Evolutionary conservation across 495 filamentous ascomycete species (phyloP).

Genomic region (Xylaria bambusicola): DNA sequence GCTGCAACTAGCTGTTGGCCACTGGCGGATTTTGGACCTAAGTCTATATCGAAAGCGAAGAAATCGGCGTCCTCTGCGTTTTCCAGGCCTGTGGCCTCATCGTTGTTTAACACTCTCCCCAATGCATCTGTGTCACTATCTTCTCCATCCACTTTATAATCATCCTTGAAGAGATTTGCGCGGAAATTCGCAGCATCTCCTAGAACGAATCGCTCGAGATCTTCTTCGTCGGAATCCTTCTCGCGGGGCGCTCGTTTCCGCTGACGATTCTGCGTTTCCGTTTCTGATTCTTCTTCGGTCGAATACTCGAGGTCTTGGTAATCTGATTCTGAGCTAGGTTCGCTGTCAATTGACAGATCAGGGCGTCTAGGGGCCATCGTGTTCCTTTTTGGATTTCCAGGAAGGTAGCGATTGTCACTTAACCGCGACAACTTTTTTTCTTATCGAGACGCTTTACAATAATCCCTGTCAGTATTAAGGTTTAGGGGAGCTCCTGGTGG

Average conservation of each 20-base stretch:
- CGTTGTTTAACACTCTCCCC: conserved; percentile 24
- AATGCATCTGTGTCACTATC: neutral
- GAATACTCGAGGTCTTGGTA: conserved; percentile 26
- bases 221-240: conserved; percentile 79
- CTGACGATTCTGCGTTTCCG: conserved; percentile 25
- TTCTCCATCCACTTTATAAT: conserved; percentile 23
- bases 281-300: conserved; percentile 27
- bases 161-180: conserved; percentile 60
- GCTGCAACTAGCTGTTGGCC: conserved; percentile 34
- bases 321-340: conserved; percentile 27
- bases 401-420: neutral
- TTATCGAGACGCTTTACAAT: conserved; percentile 31
- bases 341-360: conserved; percentile 41
- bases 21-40: conserved; percentile 31
- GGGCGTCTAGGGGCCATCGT: conserved; percentile 29
- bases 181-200: conserved; percentile 82
- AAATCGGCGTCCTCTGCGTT: conserved; percentile 64
- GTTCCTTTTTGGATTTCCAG: conserved; percentile 8
- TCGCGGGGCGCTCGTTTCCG: conserved; percentile 37
- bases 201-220: conserved; percentile 83
- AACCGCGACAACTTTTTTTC: conserved; percentile 36
- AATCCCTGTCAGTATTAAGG: conserved; percentile 7
- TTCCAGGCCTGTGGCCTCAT: conserved; percentile 48
- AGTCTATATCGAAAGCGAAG: conserved; percentile 49
- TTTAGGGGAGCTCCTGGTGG: neutral